Conservation (phyloP, 164 flowering plant genomes). For the Tinospora cordifolia region DNA sequence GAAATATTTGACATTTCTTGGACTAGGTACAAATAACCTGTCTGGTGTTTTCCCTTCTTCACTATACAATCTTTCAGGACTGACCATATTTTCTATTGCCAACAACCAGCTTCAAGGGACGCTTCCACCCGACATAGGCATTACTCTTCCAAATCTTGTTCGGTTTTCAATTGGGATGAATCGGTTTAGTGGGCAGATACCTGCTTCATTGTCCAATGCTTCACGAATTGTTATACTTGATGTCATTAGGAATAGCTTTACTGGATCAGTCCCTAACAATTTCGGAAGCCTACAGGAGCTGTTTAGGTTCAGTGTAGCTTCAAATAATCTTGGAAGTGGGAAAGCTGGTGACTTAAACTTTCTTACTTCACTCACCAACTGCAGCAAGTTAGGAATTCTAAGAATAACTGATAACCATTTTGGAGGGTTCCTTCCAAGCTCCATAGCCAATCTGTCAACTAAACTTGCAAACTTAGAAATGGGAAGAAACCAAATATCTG, state of each 20-base stretch:
- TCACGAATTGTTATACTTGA: neutral
- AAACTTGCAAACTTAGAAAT: neutral
- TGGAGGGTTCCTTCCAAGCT: slow-evolving; percentile 7
- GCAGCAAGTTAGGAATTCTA: neutral
- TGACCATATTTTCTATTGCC: neutral
- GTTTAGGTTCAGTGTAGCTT: neutral
- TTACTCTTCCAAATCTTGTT: slow-evolving; percentile 6
- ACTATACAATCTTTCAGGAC: slow-evolving; percentile 2
- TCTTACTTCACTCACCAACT: slow-evolving; percentile 4
- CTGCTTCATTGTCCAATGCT: neutral
- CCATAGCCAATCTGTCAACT: slow-evolving; percentile 13
- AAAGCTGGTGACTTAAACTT: neutral
- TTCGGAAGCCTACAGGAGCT: neutral
- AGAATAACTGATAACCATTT: neutral
- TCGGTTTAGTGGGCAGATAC: neutral
- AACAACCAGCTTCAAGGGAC: neutral
- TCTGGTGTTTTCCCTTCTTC: slow-evolving; percentile 7
- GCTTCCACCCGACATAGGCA: slow-evolving; percentile 4
- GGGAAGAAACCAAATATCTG: neutral
- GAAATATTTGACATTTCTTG: neutral
- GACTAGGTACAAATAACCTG: neutral
- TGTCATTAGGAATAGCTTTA: neutral
- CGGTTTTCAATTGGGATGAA: neutral
- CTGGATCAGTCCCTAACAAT: neutral
- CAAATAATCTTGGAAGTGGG: neutral